A percentile compares a stretch with the other conserved stretches of the same genome.
Conservation (phyloP, 192 early-diverging fungal species). For the Entophlyctis helioformis region DNA sequence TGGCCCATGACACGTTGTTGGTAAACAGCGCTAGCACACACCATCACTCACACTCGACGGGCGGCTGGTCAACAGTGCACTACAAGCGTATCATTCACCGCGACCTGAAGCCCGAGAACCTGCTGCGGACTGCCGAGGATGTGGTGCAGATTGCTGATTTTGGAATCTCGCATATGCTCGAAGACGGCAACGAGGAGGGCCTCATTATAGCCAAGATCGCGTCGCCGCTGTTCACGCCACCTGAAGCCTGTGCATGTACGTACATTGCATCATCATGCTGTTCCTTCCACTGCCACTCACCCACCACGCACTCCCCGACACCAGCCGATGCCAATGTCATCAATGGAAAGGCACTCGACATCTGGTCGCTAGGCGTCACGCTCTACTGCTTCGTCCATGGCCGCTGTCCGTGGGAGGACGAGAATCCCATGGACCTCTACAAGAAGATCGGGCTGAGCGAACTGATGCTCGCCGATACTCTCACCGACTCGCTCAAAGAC, state of each 20-base stretch:
- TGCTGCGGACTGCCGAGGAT: conserved; percentile 24
- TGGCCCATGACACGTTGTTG: too few species aligned
- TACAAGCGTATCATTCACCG: conserved; percentile 43
- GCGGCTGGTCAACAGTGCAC: conserved; percentile 26
- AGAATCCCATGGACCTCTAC: conserved; percentile 21
- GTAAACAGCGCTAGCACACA: too few species aligned
- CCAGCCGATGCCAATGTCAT: conserved; percentile 10
- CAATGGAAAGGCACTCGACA: conserved; percentile 34
- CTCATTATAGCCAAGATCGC: conserved; percentile 30
- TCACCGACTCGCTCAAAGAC: conserved; percentile 13
- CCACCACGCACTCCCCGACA: too few species aligned
- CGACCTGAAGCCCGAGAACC: conserved; percentile 49
- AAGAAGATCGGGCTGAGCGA: conserved; percentile 25
- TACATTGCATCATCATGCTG: too few species aligned
- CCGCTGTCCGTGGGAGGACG: conserved; percentile 34
- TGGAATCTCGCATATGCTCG: conserved; percentile 48
- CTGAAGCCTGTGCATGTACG: conserved; percentile 38
- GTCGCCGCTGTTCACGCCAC: conserved; percentile 37
- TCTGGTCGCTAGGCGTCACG: conserved; percentile 49
- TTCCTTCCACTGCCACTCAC: too few species aligned
- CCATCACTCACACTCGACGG: neutral
- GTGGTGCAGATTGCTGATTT: conserved; percentile 47
- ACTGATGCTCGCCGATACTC: conserved; percentile 5
- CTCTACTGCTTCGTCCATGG: conserved; percentile 47
- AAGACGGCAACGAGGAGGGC: conserved; percentile 30